A percentile compares a stretch with the other conserved stretches of the same genome.
Evolutionary conservation across 139 green algal genomes (phyloP).

Genomic region (Chlorella vulgaris): DNA sequence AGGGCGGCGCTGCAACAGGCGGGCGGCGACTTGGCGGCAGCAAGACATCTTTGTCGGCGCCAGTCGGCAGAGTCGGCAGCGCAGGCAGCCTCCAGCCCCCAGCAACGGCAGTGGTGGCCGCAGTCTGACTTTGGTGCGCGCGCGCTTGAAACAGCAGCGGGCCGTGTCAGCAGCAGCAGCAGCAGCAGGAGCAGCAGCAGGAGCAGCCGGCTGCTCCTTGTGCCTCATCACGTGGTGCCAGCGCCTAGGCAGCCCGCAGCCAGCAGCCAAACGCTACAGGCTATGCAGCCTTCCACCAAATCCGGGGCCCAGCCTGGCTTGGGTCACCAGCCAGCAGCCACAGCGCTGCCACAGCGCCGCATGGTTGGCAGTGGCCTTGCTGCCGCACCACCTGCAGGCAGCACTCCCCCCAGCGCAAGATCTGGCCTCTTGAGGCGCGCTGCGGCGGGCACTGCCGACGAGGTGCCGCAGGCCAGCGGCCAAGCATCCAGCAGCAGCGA

Average conservation of each 20-base stretch:
- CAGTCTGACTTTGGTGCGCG: background rate
- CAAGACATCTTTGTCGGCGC: background rate
- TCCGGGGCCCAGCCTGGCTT: background rate
- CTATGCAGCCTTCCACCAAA: background rate
- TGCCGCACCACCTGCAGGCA: background rate
- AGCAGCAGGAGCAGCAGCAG: background rate
- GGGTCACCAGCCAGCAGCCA: background rate
- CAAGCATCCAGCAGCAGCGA: too few relatives aligned
- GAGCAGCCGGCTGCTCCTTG: background rate
- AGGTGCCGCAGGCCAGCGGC: background rate
- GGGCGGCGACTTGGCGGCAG: background rate
- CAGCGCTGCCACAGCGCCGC: background rate
- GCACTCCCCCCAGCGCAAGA: too few relatives aligned
- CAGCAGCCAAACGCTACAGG: background rate
- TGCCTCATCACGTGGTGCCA: conserved; percentile 25
- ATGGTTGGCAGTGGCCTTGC: too few relatives aligned
- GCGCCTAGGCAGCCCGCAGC: background rate
- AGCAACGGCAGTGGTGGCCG: conserved; percentile 21
- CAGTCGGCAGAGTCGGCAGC: background rate
- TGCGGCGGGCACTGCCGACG: background rate
- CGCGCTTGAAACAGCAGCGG: background rate
- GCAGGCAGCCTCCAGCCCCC: too few relatives aligned
- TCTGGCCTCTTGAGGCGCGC: background rate
- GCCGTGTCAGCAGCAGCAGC: background rate
- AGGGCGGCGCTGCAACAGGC: background rate